These are phyloP conservation scores for Solanum lignicaule DNA, from an alignment of 257 asterid species.

Conservation along the genomic window DNA sequence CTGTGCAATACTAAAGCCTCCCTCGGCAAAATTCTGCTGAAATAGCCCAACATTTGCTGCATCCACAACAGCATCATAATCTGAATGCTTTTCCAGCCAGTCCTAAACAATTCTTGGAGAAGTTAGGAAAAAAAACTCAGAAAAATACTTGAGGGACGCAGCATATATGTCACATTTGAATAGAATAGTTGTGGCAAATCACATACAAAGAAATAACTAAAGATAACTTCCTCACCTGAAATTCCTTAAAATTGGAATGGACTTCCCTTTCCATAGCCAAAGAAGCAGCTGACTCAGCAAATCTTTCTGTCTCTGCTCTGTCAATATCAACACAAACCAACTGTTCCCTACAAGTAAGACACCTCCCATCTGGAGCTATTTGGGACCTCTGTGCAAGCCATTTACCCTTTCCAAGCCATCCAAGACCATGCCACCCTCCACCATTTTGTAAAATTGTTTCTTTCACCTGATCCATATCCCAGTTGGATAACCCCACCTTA, in stretches of 20 bases:
- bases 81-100: constrained; percentile 70
- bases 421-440: constrained; percentile 97
- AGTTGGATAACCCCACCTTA: constrained; percentile 24
- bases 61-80: constrained; percentile 70
- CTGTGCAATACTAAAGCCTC: constrained; percentile 83
- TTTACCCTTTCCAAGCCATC: constrained; percentile 78
- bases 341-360: constrained; percentile 45
- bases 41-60: constrained; percentile 88
- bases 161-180: not conserved
- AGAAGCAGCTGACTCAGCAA: constrained; percentile 67
- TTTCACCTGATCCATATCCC: constrained; percentile 39
- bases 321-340: constrained; percentile 74
- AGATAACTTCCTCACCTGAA: constrained; percentile 41
- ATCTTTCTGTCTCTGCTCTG: constrained; percentile 56
- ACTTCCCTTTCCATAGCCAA: constrained; percentile 77
- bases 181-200: not conserved
- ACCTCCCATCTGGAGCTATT: constrained; percentile 43
- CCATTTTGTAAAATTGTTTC: constrained; percentile 55
- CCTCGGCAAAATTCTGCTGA: constrained; percentile 86
- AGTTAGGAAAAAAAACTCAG: not conserved
- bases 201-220: not conserved
- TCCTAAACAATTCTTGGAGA: constrained; percentile 30
- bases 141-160: not conserved
- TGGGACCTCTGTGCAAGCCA: constrained; percentile 51
- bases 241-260: constrained; percentile 65